Conservation (phyloP, 1,139 yeast genomes). For the Nematodospora anomalae region DNA sequence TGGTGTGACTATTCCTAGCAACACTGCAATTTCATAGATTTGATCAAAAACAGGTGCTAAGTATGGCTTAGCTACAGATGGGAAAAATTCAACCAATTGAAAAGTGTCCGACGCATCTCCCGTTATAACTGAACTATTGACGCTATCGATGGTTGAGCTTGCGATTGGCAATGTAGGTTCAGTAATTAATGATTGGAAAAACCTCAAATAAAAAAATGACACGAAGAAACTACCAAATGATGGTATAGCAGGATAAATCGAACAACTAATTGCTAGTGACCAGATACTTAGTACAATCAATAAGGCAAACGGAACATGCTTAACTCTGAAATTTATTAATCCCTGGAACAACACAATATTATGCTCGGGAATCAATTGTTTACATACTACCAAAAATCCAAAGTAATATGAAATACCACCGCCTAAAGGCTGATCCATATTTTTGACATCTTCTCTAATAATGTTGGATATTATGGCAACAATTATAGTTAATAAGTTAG, state of each 20-base stretch:
- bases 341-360: slow-evolving; percentile 69
- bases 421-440: slow-evolving; percentile 54
- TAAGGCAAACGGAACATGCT: slow-evolving; percentile 69
- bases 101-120: slow-evolving; percentile 95
- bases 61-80: slow-evolving; percentile 52
- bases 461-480: slow-evolving; percentile 43
- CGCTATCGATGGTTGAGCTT: slow-evolving; percentile 25
- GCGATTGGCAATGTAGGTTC: slow-evolving; percentile 45
- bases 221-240: slow-evolving; percentile 66
- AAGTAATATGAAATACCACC: slow-evolving; percentile 74
- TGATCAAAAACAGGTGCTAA: slow-evolving; percentile 55
- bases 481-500: slow-evolving; percentile 54
- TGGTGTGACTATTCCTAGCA: slow-evolving; percentile 58
- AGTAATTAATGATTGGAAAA: slow-evolving; percentile 53
- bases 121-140: slow-evolving; percentile 33
- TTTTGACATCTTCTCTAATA: slow-evolving; percentile 34
- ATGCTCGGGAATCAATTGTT: slow-evolving; percentile 88
- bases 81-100: slow-evolving; percentile 80
- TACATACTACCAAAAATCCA: slow-evolving; percentile 81
- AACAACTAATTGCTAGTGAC: slow-evolving; percentile 38
- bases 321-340: slow-evolving; percentile 62
- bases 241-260: slow-evolving; percentile 62
- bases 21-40: slow-evolving; percentile 53
- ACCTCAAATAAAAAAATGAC: slow-evolving; percentile 76
- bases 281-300: slow-evolving; percentile 45